These are phyloP conservation scores for Alternaria dauci DNA, from an alignment of 2,329 filamentous ascomycete species.

Conservation along the genomic window DNA sequence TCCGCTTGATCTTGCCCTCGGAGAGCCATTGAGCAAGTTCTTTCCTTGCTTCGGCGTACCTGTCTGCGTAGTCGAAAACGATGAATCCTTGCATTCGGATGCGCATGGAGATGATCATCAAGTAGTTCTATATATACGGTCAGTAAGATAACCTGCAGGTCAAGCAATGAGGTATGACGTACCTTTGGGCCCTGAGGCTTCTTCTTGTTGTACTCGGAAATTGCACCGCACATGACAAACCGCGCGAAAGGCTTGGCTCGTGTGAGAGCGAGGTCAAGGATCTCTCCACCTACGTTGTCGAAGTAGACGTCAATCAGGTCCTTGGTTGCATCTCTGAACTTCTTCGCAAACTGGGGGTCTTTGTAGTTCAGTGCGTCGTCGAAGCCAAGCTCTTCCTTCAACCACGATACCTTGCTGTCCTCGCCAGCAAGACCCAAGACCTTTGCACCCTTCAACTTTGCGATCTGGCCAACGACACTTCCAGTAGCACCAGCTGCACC, in stretches of 20 bases:
- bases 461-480: constrained; percentile 78
- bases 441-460: constrained; percentile 70
- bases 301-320: constrained; percentile 61
- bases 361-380: constrained; percentile 67
- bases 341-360: constrained; percentile 56
- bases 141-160: neutral
- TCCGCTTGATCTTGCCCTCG: constrained; percentile 74
- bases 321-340: constrained; percentile 59
- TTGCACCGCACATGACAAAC: constrained; percentile 57
- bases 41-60: constrained; percentile 66
- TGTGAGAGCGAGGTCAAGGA: constrained; percentile 57
- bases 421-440: constrained; percentile 63
- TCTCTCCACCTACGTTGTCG: constrained; percentile 61
- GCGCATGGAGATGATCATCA: constrained; percentile 55
- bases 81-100: constrained; percentile 67
- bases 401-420: constrained; percentile 62
- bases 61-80: constrained; percentile 70
- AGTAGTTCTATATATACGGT: constrained; percentile 49
- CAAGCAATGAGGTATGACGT: neutral
- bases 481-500: constrained; percentile 82
- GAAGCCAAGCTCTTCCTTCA: constrained; percentile 63
- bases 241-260: constrained; percentile 54
- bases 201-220: constrained; percentile 55
- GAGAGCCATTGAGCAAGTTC: constrained; percentile 73
- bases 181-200: constrained; percentile 62